A percentile compares a stretch with the other conserved stretches of the same genome.
phyloP scores from a whole-genome alignment of 352 stramenopile genomes.

The Pythium sp. region DNA sequence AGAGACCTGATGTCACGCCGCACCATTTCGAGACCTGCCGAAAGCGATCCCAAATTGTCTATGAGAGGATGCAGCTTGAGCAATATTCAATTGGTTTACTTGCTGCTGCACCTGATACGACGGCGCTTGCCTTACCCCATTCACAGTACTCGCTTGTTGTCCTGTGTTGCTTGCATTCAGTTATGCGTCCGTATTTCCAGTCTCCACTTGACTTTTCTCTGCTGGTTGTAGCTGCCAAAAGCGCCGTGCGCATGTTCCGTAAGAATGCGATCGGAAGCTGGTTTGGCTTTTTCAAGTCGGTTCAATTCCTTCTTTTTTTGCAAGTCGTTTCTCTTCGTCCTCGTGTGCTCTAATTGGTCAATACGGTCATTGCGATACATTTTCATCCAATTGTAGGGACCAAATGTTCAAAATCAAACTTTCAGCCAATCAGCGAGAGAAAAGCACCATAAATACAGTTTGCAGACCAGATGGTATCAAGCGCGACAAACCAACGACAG shows the following conservation, averaged over 20 bases:
- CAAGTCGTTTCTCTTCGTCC: not conserved
- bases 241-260: not conserved
- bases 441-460: conserved; percentile 4
- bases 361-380: not conserved
- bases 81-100: not conserved
- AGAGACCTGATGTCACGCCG: not conserved
- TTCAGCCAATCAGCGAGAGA: not conserved
- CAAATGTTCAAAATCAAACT: not conserved
- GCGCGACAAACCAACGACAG: not conserved
- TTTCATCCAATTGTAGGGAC: not conserved
- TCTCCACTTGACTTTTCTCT: not conserved
- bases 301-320: conserved; percentile 10
- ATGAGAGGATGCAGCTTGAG: not conserved
- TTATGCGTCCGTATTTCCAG: not conserved
- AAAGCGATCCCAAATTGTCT: not conserved
- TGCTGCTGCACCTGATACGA: not conserved
- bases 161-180: not conserved
- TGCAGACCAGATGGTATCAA: not conserved
- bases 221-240: not conserved
- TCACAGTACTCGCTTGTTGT: not conserved
- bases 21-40: not conserved
- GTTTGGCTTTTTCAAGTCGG: conserved; percentile 6
- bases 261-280: not conserved
- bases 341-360: not conserved
- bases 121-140: no score